phyloP scores from a whole-genome alignment of 768 basidiomycete genomes.

The Phylloporus arenicola region DNA sequence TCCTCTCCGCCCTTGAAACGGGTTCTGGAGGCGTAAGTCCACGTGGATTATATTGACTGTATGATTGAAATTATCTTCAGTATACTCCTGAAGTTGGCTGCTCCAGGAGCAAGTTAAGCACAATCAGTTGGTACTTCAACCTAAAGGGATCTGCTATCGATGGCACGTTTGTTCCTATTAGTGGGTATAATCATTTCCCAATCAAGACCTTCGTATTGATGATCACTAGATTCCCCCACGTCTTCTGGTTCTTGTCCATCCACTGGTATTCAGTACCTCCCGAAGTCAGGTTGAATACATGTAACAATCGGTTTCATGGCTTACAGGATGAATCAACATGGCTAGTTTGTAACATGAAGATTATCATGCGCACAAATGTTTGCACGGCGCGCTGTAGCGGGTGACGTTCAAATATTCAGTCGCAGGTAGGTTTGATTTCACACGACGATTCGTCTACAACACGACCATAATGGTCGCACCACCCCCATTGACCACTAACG shows the following conservation, averaged over 20 bases:
- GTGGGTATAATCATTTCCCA: slow-evolving; percentile 31
- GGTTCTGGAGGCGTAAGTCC: slow-evolving; percentile 44
- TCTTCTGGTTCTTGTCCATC: slow-evolving; percentile 44
- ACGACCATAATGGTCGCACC: too few relatives aligned
- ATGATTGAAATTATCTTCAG: slow-evolving; percentile 22
- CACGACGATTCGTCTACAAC: too few relatives aligned
- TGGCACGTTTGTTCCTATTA: slow-evolving; percentile 55
- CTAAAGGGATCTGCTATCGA: slow-evolving; percentile 62
- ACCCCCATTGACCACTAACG: too few relatives aligned
- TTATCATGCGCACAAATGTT: too few relatives aligned
- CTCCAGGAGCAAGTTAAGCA: slow-evolving; percentile 31
- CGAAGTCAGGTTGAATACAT: slow-evolving; percentile 35
- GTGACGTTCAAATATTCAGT: too few relatives aligned
- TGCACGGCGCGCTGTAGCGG: too few relatives aligned
- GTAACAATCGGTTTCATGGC: neutral
- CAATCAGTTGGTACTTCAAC: slow-evolving; percentile 62
- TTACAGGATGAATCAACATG: neutral
- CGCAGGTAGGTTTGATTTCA: too few relatives aligned
- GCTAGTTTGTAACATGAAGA: neutral
- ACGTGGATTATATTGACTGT: neutral
- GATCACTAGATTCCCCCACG: slow-evolving; percentile 42
- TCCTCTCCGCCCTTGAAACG: slow-evolving; percentile 50
- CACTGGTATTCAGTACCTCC: slow-evolving; percentile 54
- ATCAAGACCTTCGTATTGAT: neutral
- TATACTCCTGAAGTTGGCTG: slow-evolving; percentile 49